Evolutionary conservation across 176 grass and related monocot species (phyloP).

Genomic region (Rhynchospora tenuis): DNA sequence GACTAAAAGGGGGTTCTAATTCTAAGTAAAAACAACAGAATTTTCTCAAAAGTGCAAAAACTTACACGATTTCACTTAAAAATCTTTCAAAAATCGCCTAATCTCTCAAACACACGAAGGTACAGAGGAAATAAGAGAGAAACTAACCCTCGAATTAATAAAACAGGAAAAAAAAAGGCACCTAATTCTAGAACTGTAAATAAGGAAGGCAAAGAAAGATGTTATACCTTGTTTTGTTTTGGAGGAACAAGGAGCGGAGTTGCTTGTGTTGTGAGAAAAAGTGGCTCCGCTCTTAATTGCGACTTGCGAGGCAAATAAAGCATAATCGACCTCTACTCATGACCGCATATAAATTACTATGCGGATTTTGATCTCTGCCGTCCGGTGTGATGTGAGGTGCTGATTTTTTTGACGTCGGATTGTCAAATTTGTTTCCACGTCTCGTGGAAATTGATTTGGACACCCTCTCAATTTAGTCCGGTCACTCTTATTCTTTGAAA

Average conservation of each 20-base stretch:
- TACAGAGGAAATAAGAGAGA: background rate
- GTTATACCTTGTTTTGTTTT: background rate
- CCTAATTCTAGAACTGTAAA: background rate
- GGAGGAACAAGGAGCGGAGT: background rate
- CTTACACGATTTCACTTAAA: background rate
- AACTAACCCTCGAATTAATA: background rate
- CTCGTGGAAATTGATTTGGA: no score
- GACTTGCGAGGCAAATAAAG: background rate
- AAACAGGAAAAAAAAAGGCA: no score
- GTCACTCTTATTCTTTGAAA: no score
- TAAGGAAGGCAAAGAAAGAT: background rate
- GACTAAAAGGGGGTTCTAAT: no score
- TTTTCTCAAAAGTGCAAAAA: background rate
- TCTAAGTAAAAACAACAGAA: background rate
- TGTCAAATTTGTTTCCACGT: background rate
- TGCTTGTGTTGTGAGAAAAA: background rate
- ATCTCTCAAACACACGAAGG: background rate
- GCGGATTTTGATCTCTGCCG: background rate
- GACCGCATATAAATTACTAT: background rate
- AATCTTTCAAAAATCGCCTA: background rate
- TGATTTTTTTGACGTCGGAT: background rate
- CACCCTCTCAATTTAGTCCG: no score
- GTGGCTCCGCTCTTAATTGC: background rate
- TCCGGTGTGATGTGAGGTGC: background rate
- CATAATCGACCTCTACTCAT: background rate